Conservation (phyloP, 306 rosid species). For the Trifolium subterraneum region DNA sequence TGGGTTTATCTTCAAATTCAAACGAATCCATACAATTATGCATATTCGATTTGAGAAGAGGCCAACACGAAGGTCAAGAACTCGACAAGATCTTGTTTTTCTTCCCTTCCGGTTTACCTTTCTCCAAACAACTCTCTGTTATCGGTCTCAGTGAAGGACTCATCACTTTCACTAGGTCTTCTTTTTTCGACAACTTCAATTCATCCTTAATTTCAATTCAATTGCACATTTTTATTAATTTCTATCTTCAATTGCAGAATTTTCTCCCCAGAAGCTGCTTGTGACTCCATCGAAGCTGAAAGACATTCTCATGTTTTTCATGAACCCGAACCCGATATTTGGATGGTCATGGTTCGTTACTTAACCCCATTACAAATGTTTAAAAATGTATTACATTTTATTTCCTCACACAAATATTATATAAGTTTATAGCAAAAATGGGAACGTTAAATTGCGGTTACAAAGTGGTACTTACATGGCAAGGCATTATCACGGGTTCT, state of each 20-base stretch:
- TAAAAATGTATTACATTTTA: not conserved
- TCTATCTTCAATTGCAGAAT: constrained; percentile 55
- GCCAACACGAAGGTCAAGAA: constrained; percentile 95
- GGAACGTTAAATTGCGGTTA: not conserved
- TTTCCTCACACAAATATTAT: not conserved
- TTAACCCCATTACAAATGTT: not conserved
- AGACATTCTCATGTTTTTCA: constrained; percentile 78
- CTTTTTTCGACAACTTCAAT: too few species aligned
- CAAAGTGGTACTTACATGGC: not conserved
- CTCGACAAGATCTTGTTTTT: constrained; percentile 92
- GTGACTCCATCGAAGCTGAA: constrained; percentile 90
- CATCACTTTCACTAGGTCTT: constrained; percentile 87
- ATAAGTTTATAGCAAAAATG: not conserved
- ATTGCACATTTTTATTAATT: not conserved
- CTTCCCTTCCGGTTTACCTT: constrained; percentile 82
- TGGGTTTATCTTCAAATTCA: constrained; percentile 76
- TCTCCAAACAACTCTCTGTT: constrained; percentile 83
- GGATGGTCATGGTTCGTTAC: constrained; percentile 85
- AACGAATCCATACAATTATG: constrained; percentile 71
- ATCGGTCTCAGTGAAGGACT: constrained; percentile 98
- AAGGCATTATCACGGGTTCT: not conserved
- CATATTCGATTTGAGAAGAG: constrained; percentile 87
- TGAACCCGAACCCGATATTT: constrained; percentile 91
- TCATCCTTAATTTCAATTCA: not conserved
- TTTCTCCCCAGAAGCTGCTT: constrained; percentile 90